Base-by-base conservation (phyloP, 2,329 filamentous ascomycete genomes). In the Trichoderma sp. region DNA sequence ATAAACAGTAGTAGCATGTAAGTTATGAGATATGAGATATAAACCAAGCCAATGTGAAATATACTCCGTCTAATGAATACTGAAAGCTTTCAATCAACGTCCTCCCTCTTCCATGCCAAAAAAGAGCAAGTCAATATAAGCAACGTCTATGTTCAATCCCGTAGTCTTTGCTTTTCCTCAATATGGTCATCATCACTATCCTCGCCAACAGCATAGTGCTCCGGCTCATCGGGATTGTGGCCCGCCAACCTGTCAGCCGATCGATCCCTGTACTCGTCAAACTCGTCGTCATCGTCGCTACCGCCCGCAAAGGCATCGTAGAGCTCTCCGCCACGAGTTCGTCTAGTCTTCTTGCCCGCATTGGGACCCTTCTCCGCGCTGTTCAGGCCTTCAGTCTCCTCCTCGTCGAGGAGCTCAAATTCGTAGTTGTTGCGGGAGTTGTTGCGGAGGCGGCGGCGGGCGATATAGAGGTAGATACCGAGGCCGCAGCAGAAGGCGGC, bases 281-380 rank as follows among this genome's bases (percentile, higher is more conserved):
- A 84, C 38, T 87, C 87, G 75, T 88, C 81, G 4, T 85, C 95
- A 75, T 96, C 96, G 29, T 90, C 89, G 76, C 90, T 91, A 71
- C 95, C 96, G 18, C 94, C 95, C 0, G 97, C 97, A 88, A 99
- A 99, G 5, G 97, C 97, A 87, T 99, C 97, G 83, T 99, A 99
- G 62, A 99, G 86, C 86, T 98, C 96, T 33, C 96, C 95, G 2
- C 95, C 97, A 24, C 94, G 84, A 69, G 89, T 88, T 78, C 89
- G 88, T 75, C 87, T 86, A 21, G 85, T 80, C 79, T 86, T 86
- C 78, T 84, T 82, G 31, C 80, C 81, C 9, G 87, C 84, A 75
- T 84, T 83, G 76, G 73, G 83, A 76, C 81, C 85, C 85, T 85
- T 89, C 82, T 86, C 86, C 68, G 82, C 85, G 75, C 84, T 82